phyloP scores from a whole-genome alignment of 2,329 filamentous ascomycete species.

The Hypoxylon sp. region DNA sequence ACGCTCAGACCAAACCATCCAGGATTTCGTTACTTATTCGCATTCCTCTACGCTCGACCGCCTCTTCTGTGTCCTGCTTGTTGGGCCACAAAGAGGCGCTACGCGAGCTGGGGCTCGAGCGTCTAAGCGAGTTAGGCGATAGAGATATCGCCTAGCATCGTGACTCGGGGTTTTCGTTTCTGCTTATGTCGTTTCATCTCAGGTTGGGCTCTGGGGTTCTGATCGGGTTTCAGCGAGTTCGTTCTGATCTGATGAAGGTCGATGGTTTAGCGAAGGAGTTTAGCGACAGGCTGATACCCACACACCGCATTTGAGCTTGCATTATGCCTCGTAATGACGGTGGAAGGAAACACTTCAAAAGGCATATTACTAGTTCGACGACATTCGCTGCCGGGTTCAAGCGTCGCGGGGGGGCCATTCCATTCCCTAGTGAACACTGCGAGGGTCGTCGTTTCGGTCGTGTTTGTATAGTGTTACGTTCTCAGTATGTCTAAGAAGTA shows the following conservation, averaged over 20 bases:
- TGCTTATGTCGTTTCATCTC: slow-evolving; percentile 32
- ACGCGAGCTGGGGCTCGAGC: slow-evolving; percentile 39
- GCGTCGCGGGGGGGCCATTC: slow-evolving; percentile 31
- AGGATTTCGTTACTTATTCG: slow-evolving; percentile 20
- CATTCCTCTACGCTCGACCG: slow-evolving; percentile 40
- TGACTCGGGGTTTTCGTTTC: slow-evolving; percentile 24
- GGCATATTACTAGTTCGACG: slow-evolving; percentile 42
- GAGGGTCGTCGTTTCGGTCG: slow-evolving; percentile 31
- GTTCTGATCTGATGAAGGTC: slow-evolving; percentile 27
- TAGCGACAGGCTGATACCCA: slow-evolving; percentile 50
- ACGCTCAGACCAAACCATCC: slow-evolving; percentile 39
- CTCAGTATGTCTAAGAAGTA: slow-evolving; percentile 24
- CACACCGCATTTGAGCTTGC: slow-evolving; percentile 44
- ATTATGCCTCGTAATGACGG: slow-evolving; percentile 43
- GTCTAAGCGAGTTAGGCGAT: slow-evolving; percentile 45
- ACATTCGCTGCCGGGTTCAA: slow-evolving; percentile 44
- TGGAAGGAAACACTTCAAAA: slow-evolving; percentile 34
- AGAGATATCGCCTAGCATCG: slow-evolving; percentile 14
- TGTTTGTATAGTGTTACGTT: slow-evolving; percentile 32
- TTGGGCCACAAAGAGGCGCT: slow-evolving; percentile 44
- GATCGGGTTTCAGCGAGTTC: slow-evolving; percentile 25
- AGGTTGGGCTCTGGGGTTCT: slow-evolving; percentile 21
- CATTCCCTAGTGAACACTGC: slow-evolving; percentile 31
- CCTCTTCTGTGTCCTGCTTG: slow-evolving; percentile 43
- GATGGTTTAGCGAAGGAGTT: slow-evolving; percentile 48